Conservation (phyloP, 23 red algal species). For the Rhodosorus marinus region DNA sequence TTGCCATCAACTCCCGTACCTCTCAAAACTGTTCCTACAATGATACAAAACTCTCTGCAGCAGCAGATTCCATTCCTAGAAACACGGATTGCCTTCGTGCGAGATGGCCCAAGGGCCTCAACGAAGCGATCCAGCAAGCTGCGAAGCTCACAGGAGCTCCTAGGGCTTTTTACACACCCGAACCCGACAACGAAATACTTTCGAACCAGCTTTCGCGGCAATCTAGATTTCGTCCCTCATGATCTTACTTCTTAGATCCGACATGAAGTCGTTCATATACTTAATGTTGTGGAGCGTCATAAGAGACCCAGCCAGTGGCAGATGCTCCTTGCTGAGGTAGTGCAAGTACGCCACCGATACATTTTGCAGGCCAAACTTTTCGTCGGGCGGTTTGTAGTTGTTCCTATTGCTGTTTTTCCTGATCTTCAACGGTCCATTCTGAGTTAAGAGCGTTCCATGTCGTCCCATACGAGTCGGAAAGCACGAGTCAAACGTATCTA, state of each 20-base stretch:
- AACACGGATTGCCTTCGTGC: no score
- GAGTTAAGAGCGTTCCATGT: slow-evolving; percentile 85
- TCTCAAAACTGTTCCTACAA: no score
- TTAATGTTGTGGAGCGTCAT: slow-evolving; percentile 84
- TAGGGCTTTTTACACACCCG: no score
- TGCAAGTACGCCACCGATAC: slow-evolving; percentile 81
- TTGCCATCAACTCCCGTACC: no score
- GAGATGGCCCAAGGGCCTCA: no score
- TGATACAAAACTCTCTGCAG: no score
- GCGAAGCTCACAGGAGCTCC: no score
- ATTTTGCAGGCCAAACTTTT: slow-evolving; percentile 28
- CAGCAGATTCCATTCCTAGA: no score
- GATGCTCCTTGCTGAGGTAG: slow-evolving; percentile 65
- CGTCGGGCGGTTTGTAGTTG: slow-evolving; percentile 57
- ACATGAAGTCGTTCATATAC: slow-evolving; percentile 79
- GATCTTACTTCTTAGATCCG: slow-evolving; percentile 32
- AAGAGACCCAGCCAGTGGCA: slow-evolving; percentile 75
- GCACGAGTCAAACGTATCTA: slow-evolving; percentile 97
- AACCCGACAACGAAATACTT: no score
- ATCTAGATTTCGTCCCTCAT: slow-evolving; percentile 45
- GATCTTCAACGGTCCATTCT: slow-evolving; percentile 4
- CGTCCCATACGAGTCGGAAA: slow-evolving; percentile 84
- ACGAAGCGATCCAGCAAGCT: no score
- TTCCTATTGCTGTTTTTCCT: not conserved
- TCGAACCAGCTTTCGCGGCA: no score